Evolutionary conservation across 108 stramenopile genomes (phyloP).

Genomic region (Nitzschia palea): DNA sequence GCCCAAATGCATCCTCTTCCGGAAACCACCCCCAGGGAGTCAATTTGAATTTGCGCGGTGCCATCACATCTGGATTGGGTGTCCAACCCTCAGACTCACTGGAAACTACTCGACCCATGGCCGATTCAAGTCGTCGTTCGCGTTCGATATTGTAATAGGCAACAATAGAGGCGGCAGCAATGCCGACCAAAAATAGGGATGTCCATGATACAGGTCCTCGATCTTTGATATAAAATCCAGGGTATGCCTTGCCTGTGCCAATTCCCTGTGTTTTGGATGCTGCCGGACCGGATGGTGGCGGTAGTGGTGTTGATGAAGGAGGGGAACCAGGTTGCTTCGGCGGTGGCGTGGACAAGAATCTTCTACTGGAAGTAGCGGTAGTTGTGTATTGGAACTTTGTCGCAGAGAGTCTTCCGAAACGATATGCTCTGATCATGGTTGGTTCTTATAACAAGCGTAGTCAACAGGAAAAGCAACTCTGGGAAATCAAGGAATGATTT

Average conservation of each 20-base stretch:
- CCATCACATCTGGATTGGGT: constrained; percentile 84
- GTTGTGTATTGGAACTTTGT: background rate
- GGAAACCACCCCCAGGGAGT: constrained; percentile 88
- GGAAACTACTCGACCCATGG: constrained; percentile 89
- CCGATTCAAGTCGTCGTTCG: constrained; percentile 84
- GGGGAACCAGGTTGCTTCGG: background rate
- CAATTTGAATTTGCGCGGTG: constrained; percentile 74
- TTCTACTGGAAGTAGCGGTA: background rate
- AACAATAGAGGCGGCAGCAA: constrained; percentile 78
- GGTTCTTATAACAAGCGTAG: background rate
- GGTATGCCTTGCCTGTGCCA: constrained; percentile 21
- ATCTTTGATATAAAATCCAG: constrained; percentile 31
- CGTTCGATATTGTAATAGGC: constrained; percentile 86
- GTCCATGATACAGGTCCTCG: constrained; percentile 83
- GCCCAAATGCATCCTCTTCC: constrained; percentile 84
- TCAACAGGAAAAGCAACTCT: background rate
- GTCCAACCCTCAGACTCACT: constrained; percentile 87
- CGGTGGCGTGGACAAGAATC: constrained; percentile 1
- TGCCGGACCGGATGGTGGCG: constrained; percentile 17
- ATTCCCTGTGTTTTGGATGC: constrained; percentile 34
- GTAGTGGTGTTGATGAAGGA: background rate
- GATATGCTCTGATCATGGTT: constrained; percentile 2
- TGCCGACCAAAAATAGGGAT: constrained; percentile 73
- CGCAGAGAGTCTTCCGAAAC: constrained; percentile 5
- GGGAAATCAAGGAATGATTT: background rate